Evolutionary conservation across 805 yeast genomes (phyloP).

Genomic region (Myxozyma kluyveri): DNA sequence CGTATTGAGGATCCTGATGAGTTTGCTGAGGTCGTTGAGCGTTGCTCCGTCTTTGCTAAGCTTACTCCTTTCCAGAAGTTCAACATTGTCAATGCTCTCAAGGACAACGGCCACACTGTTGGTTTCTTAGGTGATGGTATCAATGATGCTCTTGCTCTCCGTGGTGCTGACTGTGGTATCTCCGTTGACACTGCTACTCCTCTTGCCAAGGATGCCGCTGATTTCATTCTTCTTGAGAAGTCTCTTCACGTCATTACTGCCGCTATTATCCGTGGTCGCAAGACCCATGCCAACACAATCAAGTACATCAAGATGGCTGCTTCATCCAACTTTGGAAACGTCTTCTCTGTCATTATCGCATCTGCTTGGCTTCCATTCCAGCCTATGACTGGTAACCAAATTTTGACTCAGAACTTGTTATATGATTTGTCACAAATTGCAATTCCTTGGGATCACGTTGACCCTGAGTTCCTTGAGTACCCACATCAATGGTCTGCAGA

Average conservation of each 20-base stretch:
- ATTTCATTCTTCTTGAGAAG: constrained; percentile 49
- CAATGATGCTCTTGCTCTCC: constrained; percentile 54
- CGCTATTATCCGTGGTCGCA: constrained; percentile 52
- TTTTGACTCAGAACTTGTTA: constrained; percentile 26
- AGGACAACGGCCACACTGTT: constrained; percentile 45
- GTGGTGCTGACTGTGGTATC: constrained; percentile 54
- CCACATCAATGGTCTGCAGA: constrained; percentile 30
- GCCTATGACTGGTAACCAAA: constrained; percentile 31
- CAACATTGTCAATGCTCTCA: constrained; percentile 47
- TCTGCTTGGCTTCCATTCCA: constrained; percentile 31
- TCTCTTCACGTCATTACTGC: constrained; percentile 51
- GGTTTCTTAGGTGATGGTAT: constrained; percentile 59
- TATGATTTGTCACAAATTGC: constrained; percentile 30
- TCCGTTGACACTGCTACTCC: constrained; percentile 57
- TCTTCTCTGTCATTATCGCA: constrained; percentile 50
- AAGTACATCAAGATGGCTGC: constrained; percentile 43
- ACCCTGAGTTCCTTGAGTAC: constrained; percentile 21
- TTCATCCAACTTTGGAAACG: constrained; percentile 52
- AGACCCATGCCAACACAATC: constrained; percentile 41
- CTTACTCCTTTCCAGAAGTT: constrained; percentile 52
- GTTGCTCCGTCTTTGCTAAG: constrained; percentile 29
- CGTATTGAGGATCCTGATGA: constrained; percentile 71
- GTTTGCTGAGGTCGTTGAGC: constrained; percentile 61
- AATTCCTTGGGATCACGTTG: constrained; percentile 31
- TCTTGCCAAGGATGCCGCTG: constrained; percentile 55